Percentiles rank a stretch among this genome's conserved stretches.
phyloP scores from a whole-genome alignment of 179 eudicot species.

The Vitellaria paradoxa region DNA sequence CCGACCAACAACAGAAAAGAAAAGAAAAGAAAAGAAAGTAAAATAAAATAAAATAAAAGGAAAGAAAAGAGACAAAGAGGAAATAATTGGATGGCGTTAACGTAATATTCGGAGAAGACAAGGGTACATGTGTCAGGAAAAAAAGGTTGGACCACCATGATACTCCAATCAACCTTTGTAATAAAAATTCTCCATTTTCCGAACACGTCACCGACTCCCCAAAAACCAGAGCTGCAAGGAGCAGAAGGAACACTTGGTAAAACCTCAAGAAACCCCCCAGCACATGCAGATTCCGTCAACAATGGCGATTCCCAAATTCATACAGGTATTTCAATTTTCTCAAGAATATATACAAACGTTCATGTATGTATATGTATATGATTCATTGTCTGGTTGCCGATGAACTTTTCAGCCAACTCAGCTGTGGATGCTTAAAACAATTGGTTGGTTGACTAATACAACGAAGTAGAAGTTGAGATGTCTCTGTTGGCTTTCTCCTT shows the following conservation, averaged over 20 bases:
- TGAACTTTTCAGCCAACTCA: not conserved
- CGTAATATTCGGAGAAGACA: not conserved
- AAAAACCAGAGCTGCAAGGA: not conserved
- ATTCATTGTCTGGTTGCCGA: not conserved
- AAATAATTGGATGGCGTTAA: not conserved
- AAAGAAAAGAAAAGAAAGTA: too few relatives aligned
- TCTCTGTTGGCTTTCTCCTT: not conserved
- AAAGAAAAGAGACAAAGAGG: too few relatives aligned
- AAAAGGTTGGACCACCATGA: not conserved
- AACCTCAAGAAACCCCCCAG: not conserved
- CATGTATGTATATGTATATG: too few relatives aligned
- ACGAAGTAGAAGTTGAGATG: not conserved
- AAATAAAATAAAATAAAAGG: too few relatives aligned
- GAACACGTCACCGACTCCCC: not conserved
- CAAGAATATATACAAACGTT: not conserved
- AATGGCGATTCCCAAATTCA: not conserved
- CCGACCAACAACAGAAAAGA: too few relatives aligned
- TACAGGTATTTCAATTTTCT: not conserved
- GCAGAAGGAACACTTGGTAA: not conserved
- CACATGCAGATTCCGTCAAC: not conserved
- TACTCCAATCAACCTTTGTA: not conserved
- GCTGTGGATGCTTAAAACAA: not conserved
- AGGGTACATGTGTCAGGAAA: not conserved
- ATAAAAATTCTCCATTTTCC: constrained; percentile 3
- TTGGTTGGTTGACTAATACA: constrained; percentile 3